Evolutionary conservation across 208 protist species (phyloP), one percentile per base, ranked within the genome.

Genomic region (Novymonas esmeraldas): DNA sequence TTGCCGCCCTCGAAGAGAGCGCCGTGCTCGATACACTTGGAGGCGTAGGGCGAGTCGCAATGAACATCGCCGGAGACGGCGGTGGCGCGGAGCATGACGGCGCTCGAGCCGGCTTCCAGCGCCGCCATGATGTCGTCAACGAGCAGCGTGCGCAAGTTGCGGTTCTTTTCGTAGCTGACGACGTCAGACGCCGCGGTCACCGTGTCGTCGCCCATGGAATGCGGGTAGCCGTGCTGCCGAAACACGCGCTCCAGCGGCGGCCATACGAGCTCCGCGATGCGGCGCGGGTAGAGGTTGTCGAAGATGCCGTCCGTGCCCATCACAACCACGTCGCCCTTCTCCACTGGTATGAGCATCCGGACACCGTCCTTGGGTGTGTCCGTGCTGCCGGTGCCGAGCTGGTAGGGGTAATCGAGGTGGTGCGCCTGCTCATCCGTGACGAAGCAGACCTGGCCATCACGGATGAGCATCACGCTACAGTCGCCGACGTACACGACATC

Each of bases 261-360:
- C 82, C 86, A 92, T 46, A 90, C 34, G 0, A 79, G n/a, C 20
- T 76, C 69, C 1, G 51, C 67, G 34, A 89, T 77, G 16, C 66
- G 59, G 4, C 70, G 31, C 10, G 76, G 63, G 50, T 89, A 93
- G 11, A 93, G 18, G 29, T 93, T 93, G 65, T 93, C 87, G 60
- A 93, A 93, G 14, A 93, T 14, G 29, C 87, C 87, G 63, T 93
- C 87, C 31, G 73, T 79, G 51, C 87, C 87, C 64, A 93, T 80
- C 22, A 93, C 69, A 5, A 93, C 54, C 1, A 93, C 13, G 45
- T 93, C 87, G 2, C 87, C 84, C 18, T 60, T 61, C 38, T 84
- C 73, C 0, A 93, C 77, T 0, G 76, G 79, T 1, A 85, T 26
- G 13, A 83, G 82, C 1, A 81, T 63, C 22, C 80, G 74, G 36